Evolutionary conservation across 2,329 filamentous ascomycete genomes (phyloP).

Genomic region (Ophioceras dolichostomum): DNA sequence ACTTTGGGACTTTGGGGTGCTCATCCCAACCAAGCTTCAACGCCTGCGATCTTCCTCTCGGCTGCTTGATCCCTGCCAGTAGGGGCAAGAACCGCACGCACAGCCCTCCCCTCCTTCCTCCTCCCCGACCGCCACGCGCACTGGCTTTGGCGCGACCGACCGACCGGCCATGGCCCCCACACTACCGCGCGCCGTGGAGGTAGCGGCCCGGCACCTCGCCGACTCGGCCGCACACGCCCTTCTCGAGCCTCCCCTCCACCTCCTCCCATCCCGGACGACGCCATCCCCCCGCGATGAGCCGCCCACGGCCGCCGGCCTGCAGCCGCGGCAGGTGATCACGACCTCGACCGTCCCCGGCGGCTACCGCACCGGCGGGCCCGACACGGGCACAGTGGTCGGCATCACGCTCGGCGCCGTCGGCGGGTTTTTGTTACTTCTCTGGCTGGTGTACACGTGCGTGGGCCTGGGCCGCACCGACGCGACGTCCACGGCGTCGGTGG

Average conservation of each 20-base stretch:
- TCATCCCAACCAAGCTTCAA: no score
- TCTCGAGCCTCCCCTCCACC: neutral
- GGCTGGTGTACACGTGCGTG: constrained; percentile 18
- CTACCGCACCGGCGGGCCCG: constrained; percentile 15
- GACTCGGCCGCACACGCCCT: neutral
- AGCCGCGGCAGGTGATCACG: constrained; percentile 7
- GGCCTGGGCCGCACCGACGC: constrained; percentile 12
- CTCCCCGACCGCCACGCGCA: no score
- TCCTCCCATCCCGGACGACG: constrained; percentile 2
- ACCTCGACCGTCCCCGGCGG: constrained; percentile 16
- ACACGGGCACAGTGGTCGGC: constrained; percentile 23
- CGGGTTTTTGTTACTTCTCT: constrained; percentile 24
- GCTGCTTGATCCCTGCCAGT: no score
- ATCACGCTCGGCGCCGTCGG: constrained; percentile 28
- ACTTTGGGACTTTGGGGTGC: no score
- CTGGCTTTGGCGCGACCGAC: no score
- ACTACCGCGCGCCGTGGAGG: neutral
- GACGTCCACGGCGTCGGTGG: constrained; percentile 8
- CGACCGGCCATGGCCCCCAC: neutral
- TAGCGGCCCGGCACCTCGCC: neutral
- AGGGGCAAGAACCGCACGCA: no score
- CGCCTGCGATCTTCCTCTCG: no score
- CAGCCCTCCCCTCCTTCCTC: no score
- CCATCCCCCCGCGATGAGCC: constrained; percentile 1
- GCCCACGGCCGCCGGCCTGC: constrained; percentile 7